Conservation (phyloP, 495 filamentous ascomycete genomes). For the Cercophora samala region DNA sequence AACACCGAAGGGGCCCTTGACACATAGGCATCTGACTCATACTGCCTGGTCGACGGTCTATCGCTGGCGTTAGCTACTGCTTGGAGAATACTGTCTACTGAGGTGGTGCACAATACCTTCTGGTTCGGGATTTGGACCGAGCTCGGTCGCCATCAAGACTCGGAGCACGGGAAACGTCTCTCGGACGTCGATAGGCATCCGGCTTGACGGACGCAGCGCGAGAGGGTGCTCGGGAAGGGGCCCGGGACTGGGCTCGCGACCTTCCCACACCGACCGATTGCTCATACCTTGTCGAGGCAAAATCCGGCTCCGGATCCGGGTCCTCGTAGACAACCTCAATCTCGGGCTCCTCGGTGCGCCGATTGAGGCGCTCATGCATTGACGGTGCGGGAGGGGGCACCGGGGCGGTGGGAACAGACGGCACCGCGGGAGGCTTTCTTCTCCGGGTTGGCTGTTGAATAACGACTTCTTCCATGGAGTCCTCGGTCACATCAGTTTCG, state of each 20-base stretch:
- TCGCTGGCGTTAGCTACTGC: slow-evolving; percentile 20
- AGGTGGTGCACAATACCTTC: slow-evolving; percentile 32
- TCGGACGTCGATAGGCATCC: slow-evolving; percentile 31
- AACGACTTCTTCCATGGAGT: slow-evolving; percentile 36
- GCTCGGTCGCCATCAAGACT: slow-evolving; percentile 33
- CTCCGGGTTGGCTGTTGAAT: slow-evolving; percentile 19
- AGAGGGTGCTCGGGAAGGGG: slow-evolving; percentile 22
- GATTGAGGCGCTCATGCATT: slow-evolving; percentile 29
- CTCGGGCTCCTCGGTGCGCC: slow-evolving; percentile 15
- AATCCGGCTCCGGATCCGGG: slow-evolving; percentile 19
- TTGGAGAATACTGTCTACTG: background rate
- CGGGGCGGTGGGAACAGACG: slow-evolving; percentile 18
- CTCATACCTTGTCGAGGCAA: slow-evolving; percentile 19
- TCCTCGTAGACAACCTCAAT: slow-evolving; percentile 30
- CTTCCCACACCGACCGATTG: slow-evolving; percentile 15
- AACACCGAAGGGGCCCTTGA: slow-evolving; percentile 28
- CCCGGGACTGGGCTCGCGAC: background rate
- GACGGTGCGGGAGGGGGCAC: slow-evolving; percentile 18
- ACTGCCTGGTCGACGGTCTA: slow-evolving; percentile 36
- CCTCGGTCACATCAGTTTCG: slow-evolving; percentile 38
- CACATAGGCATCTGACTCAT: slow-evolving; percentile 36
- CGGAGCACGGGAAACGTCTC: slow-evolving; percentile 27
- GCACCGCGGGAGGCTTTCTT: slow-evolving; percentile 11
- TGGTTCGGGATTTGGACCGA: slow-evolving; percentile 34
- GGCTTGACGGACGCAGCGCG: slow-evolving; percentile 19